A percentile compares a stretch with the other conserved stretches of the same genome.
These are phyloP conservation scores for Talaromyces sp. DNA, from an alignment of 2,329 filamentous ascomycete species.

Conservation along the genomic window DNA sequence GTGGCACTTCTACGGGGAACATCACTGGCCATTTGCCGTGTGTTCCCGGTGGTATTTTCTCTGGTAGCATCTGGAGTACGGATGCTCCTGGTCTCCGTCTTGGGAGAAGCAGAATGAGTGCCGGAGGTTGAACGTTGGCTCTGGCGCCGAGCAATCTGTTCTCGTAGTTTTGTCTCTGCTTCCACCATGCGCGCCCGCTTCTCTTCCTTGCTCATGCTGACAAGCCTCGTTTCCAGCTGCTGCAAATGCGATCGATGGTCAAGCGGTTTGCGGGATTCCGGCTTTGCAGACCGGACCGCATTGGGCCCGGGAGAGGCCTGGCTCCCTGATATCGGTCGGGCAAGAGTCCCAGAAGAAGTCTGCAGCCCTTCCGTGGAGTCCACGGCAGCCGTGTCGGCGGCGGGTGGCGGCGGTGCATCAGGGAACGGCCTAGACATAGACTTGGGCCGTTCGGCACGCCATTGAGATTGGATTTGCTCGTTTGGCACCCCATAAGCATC, in stretches of 20 bases:
- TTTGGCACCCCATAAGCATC: background rate
- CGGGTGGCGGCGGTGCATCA: background rate
- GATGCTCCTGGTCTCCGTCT: background rate
- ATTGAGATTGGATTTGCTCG: conserved; percentile 2
- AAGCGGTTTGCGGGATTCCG: conserved; percentile 52
- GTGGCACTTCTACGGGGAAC: conserved; percentile 13
- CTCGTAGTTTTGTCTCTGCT: conserved; percentile 68
- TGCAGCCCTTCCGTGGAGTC: conserved; percentile 9
- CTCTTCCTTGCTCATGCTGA: conserved; percentile 92
- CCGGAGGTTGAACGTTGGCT: conserved; percentile 15
- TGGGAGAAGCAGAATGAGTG: conserved; percentile 9
- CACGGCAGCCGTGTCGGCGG: background rate
- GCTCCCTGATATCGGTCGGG: conserved; percentile 16
- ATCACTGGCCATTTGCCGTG: conserved; percentile 13
- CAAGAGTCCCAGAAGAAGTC: conserved; percentile 10
- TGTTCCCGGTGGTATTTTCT: conserved; percentile 12
- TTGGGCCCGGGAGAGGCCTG: conserved; percentile 25
- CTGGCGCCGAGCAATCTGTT: conserved; percentile 40
- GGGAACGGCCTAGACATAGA: background rate
- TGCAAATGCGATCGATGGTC: conserved; percentile 85
- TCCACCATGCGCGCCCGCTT: conserved; percentile 80
- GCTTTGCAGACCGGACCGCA: conserved; percentile 24
- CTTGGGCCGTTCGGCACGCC: background rate
- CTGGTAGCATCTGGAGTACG: conserved; percentile 2
- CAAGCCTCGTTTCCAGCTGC: conserved; percentile 83